These are phyloP conservation scores for Jatropha podagrica DNA, from an alignment of 441 rosid genomes.

Conservation along the genomic window DNA sequence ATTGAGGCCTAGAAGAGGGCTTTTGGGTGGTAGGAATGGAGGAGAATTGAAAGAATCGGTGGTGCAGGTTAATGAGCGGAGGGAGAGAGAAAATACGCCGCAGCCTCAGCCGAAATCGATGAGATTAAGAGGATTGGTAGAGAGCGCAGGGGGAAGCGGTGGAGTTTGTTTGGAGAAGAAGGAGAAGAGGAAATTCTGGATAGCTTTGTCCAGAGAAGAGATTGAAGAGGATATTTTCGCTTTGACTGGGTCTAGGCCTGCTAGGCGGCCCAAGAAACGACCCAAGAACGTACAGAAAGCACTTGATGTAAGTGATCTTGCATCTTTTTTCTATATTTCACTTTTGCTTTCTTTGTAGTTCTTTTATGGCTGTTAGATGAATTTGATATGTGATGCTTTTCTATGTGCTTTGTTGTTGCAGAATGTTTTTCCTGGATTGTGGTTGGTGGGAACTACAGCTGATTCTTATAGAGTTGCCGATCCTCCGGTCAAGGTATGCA, in stretches of 20 bases:
- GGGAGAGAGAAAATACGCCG: conserved; percentile 27
- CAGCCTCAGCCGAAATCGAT: conserved; percentile 48
- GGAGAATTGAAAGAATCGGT: conserved; percentile 23
- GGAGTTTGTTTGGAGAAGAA: conserved; percentile 43
- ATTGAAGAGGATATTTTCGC: conserved; percentile 85
- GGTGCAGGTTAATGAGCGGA: conserved; percentile 20
- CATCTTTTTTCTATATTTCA: neutral
- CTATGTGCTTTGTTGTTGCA: conserved; percentile 22
- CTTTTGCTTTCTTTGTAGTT: conserved; percentile 5
- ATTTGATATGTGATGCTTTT: neutral
- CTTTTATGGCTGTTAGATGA: neutral
- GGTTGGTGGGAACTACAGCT: conserved; percentile 76
- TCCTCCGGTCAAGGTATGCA: conserved; percentile 57
- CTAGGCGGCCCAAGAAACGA: conserved; percentile 73
- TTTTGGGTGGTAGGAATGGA: conserved; percentile 14
- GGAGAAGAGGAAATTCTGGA: conserved; percentile 71
- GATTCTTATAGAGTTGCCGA: conserved; percentile 61
- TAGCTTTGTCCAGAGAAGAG: conserved; percentile 73
- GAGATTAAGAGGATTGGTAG: conserved; percentile 62
- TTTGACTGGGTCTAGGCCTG: conserved; percentile 76
- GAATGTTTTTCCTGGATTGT: conserved; percentile 71
- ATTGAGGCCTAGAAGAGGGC: conserved; percentile 70
- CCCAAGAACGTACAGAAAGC: conserved; percentile 68
- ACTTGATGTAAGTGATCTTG: conserved; percentile 56
- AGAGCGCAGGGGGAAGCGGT: conserved; percentile 42